Base-by-base conservation (phyloP, 495 filamentous ascomycete genomes). In the Friedmanniomyces simplex region DNA sequence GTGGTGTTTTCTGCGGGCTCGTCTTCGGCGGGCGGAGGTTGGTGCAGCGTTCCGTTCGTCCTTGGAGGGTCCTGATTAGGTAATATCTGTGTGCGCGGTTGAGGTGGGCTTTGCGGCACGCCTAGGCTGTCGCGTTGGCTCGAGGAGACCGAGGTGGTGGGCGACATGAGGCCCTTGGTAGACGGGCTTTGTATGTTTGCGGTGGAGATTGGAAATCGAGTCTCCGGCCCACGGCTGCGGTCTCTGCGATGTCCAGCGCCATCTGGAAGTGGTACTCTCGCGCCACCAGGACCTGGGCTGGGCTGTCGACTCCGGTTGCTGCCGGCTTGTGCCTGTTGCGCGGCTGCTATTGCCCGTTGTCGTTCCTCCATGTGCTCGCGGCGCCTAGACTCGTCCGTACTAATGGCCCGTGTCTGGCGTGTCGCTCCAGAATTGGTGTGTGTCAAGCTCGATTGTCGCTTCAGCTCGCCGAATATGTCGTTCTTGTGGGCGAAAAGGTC, bases 401-500 rank as follows among this genome's bases (percentile, higher is more conserved):
- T 94, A 66, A 97, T 87, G 24, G 90, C 91, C 37, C 94, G 84
- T 8, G 60, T 60, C 22, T 63, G 61, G 25, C 68, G 68, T 14
- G 71, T 61, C 8, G 75, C 73, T 54, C 81, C 80, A 34, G 73
- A 76, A 45, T 66, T 70, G 12, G 77, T 74, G 48, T 82, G 79
- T n/a, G 73, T 73, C 12, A 82, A 75, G 53, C 82, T 87, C 1
- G 83, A 87, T 61, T 91, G 85, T 53, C 93, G 90, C 73, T 99
- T 99, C 55, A 99, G 76, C 71, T 97, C 93, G 58, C 86, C 85
- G 68, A 99, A 99, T 67, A 99, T 95, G 50, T 83, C 77, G 59
- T 95, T 88, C 68, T 97, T 97, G 71, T 96, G 85, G 2, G 84
- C 82, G 64, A 99, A 91, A 20, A 99, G 79, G 68, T 99, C 93